Percentiles rank a stretch among this genome's conserved stretches.
These are phyloP conservation scores for Kodamaea nitidulidarum DNA, from an alignment of 805 yeast species.

Conservation along the genomic window DNA sequence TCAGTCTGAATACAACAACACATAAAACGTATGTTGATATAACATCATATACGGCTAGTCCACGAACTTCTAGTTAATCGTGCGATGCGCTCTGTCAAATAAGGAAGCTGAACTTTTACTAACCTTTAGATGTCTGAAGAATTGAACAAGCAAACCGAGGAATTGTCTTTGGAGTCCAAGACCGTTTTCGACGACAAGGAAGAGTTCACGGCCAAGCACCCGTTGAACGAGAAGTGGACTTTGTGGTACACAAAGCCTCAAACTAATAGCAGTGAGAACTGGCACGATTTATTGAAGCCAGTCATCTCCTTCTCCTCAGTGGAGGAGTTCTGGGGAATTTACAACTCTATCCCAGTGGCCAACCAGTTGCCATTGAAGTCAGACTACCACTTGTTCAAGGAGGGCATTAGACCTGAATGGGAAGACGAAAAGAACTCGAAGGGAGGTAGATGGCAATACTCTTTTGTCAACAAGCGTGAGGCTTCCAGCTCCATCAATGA, in stretches of 20 bases:
- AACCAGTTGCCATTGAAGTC: constrained; percentile 86
- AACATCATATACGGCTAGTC: background rate
- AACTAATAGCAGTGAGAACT: constrained; percentile 69
- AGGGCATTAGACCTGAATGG: constrained; percentile 97
- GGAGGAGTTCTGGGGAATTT: constrained; percentile 98
- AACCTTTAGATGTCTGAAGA: constrained; percentile 40
- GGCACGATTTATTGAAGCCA: constrained; percentile 91
- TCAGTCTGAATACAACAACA: constrained; percentile 1
- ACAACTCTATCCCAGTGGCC: constrained; percentile 89
- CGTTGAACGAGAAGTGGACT: constrained; percentile 88
- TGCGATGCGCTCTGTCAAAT: no score
- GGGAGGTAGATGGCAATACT: constrained; percentile 88
- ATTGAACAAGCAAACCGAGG: constrained; percentile 42
- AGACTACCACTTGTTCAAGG: constrained; percentile 92
- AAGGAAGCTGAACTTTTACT: background rate
- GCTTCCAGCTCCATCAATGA: constrained; percentile 67
- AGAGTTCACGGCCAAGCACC: constrained; percentile 77
- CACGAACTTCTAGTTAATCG: constrained; percentile 1
- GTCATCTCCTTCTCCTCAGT: constrained; percentile 91
- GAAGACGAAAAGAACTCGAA: constrained; percentile 82
- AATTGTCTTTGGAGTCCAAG: constrained; percentile 37
- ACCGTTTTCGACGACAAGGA: constrained; percentile 59
- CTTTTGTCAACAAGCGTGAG: constrained; percentile 66
- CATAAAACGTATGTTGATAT: background rate
- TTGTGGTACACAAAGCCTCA: constrained; percentile 97